A percentile compares a stretch with the other conserved stretches of the same genome.
phyloP scores from a whole-genome alignment of 257 asterid species.

The Anisodus acutangulus region DNA sequence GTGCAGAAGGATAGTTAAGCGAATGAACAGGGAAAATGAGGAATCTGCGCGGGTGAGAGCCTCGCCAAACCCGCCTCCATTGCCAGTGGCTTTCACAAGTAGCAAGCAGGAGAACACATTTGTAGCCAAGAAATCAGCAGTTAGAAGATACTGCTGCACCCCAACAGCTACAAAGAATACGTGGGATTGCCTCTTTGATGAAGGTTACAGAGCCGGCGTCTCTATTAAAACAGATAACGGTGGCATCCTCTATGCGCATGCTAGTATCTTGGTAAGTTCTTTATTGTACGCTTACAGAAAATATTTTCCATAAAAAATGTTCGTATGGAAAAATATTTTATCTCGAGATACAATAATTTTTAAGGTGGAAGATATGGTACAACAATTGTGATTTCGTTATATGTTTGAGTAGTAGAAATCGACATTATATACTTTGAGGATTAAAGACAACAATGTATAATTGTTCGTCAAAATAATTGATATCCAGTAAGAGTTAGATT shows the following conservation, averaged over 20 bases:
- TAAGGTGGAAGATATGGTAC: not conserved
- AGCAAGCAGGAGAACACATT: conserved; percentile 37
- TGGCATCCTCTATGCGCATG: conserved; percentile 67
- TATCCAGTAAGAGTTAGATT: not conserved
- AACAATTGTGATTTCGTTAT: not conserved
- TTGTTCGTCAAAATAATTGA: not conserved
- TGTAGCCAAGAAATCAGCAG: conserved; percentile 29
- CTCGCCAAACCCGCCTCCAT: conserved; percentile 68
- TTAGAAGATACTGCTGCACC: conserved; percentile 39
- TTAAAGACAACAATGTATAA: not conserved
- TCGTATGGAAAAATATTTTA: too few relatives aligned
- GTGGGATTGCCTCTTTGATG: conserved; percentile 75
- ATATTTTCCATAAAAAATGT: not conserved
- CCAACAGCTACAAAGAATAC: conserved; percentile 43
- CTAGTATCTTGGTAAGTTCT: conserved; percentile 69
- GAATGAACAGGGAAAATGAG: conserved; percentile 39
- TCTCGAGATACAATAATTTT: too few relatives aligned
- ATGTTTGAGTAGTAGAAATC: too few relatives aligned
- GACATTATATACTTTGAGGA: too few relatives aligned
- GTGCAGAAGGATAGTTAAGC: conserved; percentile 30
- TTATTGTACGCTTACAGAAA: not conserved
- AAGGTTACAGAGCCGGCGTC: conserved; percentile 84
- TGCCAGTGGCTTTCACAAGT: conserved; percentile 38
- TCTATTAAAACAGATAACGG: conserved; percentile 56
- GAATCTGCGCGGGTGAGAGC: conserved; percentile 38